Base-by-base conservation (phyloP, 176 grass and related monocot genomes). In the Bonia amplexicaulis region DNA sequence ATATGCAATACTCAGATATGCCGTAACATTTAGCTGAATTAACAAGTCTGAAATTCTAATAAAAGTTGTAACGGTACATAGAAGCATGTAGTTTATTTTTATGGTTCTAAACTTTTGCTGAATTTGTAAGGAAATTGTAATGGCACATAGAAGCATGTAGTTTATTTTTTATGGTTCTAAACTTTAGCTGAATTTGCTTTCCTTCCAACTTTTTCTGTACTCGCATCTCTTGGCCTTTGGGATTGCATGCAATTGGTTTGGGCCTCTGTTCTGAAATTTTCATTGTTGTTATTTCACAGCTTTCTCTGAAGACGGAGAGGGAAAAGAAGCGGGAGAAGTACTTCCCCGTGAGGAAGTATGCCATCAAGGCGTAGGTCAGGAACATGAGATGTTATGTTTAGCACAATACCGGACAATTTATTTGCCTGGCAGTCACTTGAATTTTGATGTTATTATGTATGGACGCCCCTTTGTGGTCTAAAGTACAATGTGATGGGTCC, bases 321-420 rank as follows among this genome's bases (percentile, higher is more conserved):
- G 88, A 89, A 69, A 85, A 85, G 61, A 89, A 89, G 76, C 51
- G n/a, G 1, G 82, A 89, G 62, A 89, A 89, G 63, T 89, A 89
- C 13, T 89, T 89, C 45, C 77, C 88, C 14, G 76, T 45, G 70
- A 89, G 88, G 82, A 89, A 89, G 77, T 89, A 89, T 54, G 82
- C 88, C 19, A 81, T 85, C 60, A 89, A 85, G 77, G 77, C 82
- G 39, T 85, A 85, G 76, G 7, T 74, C 23, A 59, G 71, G 53
- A 87, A 78, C 37, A 68, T 19, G 40, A 14, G 6, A 76, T 69
- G 78, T 53, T 48, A 46, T 40, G 25, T 73, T 3, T 69, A 59
- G 59, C 66, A 27, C 69, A 53, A 27, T 45, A 65, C 45, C 13
- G 4, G 44, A 23, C 44, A 69, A 74, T 82, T 76, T 82, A 53